Conservation (phyloP, 1,284 basidiomycete species). For the Austroboletus niveus region DNA sequence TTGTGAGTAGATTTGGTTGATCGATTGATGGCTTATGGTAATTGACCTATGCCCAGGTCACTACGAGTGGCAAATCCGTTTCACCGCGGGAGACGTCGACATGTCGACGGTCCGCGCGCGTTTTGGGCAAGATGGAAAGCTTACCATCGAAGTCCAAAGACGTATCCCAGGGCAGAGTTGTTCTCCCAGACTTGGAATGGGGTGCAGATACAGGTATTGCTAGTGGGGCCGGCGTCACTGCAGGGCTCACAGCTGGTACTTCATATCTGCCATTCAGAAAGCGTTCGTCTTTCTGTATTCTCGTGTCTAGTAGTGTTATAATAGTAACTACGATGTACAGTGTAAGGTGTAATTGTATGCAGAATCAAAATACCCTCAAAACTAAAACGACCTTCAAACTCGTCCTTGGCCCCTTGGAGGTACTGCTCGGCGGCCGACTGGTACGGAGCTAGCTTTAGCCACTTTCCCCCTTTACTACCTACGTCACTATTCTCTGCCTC, state of each 20-base stretch:
- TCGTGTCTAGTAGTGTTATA: slow-evolving; percentile 17
- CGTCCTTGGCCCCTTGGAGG: no score
- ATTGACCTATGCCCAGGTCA: slow-evolving; percentile 38
- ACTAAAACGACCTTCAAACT: no score
- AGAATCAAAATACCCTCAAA: slow-evolving; percentile 14
- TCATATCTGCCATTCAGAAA: slow-evolving; percentile 1
- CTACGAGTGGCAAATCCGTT: slow-evolving; percentile 54
- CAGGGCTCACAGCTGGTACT: slow-evolving; percentile 2
- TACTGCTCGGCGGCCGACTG: no score
- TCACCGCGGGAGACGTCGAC: slow-evolving; percentile 47
- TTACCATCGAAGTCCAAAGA: slow-evolving; percentile 43
- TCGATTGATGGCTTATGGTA: slow-evolving; percentile 1
- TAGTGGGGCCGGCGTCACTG: slow-evolving; percentile 9
- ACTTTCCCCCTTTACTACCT: neutral
- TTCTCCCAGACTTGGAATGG: slow-evolving; percentile 26
- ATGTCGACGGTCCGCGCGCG: slow-evolving; percentile 47
- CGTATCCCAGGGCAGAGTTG: slow-evolving; percentile 23
- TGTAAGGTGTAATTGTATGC: slow-evolving; percentile 14
- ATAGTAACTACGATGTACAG: slow-evolving; percentile 23
- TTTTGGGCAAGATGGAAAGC: slow-evolving; percentile 41
- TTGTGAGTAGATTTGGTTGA: slow-evolving; percentile 37
- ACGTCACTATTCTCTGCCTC: slow-evolving; percentile 9
- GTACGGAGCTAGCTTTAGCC: no score
- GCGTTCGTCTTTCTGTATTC: slow-evolving; percentile 6
- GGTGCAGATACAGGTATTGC: slow-evolving; percentile 28